These are phyloP conservation scores for Podospora fimiseda DNA, from an alignment of 495 filamentous ascomycete genomes.

Conservation along the genomic window DNA sequence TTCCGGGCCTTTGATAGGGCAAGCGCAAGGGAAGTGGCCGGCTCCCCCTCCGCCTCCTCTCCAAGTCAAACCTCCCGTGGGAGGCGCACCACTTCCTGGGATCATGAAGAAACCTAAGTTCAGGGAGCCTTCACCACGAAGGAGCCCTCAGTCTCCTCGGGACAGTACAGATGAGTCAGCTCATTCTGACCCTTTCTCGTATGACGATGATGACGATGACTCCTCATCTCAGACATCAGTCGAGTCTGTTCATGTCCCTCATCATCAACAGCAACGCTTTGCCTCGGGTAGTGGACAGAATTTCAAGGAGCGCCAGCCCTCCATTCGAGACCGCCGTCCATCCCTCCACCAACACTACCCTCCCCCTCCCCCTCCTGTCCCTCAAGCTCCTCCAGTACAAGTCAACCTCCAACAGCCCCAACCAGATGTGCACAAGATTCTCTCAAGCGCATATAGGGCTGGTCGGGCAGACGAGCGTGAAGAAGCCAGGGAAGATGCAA, in stretches of 20 bases:
- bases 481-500: neutral
- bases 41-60: no score
- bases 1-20: no score
- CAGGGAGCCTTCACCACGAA: neutral
- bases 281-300: neutral
- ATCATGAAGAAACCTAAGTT: neutral
- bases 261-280: neutral
- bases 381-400: neutral
- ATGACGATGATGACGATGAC: constrained; percentile 1
- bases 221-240: neutral
- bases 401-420: neutral
- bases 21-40: no score
- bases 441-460: constrained; percentile 8
- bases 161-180: constrained; percentile 11
- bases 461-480: constrained; percentile 7
- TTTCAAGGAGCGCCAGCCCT: no score
- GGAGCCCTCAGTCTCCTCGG: neutral
- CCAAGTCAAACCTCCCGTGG: neutral
- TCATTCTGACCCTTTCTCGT: constrained; percentile 3
- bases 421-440: constrained; percentile 1
- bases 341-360: no score
- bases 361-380: neutral
- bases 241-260: neutral
- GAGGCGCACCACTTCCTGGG: neutral
- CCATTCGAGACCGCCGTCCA: no score